These are phyloP conservation scores for Lepidium africanum DNA, from an alignment of 345 rosid genomes.

Conservation along the genomic window DNA sequence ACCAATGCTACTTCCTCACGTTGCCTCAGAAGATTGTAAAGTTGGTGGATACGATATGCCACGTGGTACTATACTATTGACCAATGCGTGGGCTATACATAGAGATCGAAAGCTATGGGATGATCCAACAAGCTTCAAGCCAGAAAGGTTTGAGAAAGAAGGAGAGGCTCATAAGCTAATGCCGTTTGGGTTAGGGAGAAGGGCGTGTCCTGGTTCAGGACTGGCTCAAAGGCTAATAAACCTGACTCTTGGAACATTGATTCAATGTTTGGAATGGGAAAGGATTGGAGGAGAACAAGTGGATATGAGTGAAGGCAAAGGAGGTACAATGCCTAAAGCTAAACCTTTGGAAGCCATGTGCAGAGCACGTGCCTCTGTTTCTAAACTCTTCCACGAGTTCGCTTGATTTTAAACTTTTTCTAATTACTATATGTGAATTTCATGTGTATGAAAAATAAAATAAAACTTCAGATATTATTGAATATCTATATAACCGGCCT, in stretches of 20 bases:
- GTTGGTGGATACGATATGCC: conserved; percentile 36
- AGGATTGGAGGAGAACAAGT: background rate
- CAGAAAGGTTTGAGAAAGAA: conserved; percentile 26
- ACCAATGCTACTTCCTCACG: conserved; percentile 34
- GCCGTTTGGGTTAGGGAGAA: conserved; percentile 42
- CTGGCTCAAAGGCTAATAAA: conserved; percentile 30
- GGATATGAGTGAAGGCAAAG: conserved; percentile 16
- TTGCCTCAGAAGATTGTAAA: conserved; percentile 26
- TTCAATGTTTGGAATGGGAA: conserved; percentile 24
- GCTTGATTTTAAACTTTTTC: background rate
- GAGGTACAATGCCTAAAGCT: conserved; percentile 5
- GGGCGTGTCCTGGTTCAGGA: conserved; percentile 43
- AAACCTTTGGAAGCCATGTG: conserved; percentile 18
- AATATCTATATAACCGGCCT: too few species aligned
- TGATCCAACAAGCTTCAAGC: conserved; percentile 15
- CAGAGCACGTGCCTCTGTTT: conserved; percentile 5
- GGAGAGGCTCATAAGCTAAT: conserved; percentile 24
- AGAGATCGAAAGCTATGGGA: conserved; percentile 24
- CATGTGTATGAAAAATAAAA: too few species aligned
- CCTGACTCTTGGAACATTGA: conserved; percentile 11
- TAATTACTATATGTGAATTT: background rate
- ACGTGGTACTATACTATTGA: conserved; percentile 28
- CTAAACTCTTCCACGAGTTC: background rate
- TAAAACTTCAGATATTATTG: too few species aligned
- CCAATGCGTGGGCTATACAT: conserved; percentile 23